These are phyloP conservation scores for Nothophytophthora sp. DNA, from an alignment of 352 stramenopile species.

Conservation along the genomic window DNA sequence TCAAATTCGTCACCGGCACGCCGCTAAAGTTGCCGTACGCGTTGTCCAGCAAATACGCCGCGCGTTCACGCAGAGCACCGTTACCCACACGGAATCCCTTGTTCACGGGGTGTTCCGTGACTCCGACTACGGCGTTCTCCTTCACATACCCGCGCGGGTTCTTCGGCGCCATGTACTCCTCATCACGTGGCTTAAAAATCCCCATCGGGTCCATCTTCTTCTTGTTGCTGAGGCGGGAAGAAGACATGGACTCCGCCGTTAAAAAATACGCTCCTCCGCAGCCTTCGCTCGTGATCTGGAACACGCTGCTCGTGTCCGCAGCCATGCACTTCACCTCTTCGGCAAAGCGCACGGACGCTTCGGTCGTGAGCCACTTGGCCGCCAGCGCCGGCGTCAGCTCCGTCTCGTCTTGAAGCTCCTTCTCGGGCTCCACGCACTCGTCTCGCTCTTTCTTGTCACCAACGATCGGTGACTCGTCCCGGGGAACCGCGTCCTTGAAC, in stretches of 20 bases:
- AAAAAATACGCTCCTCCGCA: constrained; percentile 78
- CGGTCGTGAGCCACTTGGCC: constrained; percentile 47
- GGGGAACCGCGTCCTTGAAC: constrained; percentile 18
- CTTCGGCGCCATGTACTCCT: constrained; percentile 99
- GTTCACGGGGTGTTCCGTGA: constrained; percentile 81
- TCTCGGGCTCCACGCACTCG: constrained; percentile 11
- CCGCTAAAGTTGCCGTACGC: constrained; percentile 81
- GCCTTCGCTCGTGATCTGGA: constrained; percentile 75
- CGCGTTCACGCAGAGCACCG: constrained; percentile 79
- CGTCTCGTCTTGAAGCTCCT: constrained; percentile 1
- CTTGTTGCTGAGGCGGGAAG: constrained; percentile 9
- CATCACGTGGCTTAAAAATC: constrained; percentile 98
- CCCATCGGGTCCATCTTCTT: constrained; percentile 44
- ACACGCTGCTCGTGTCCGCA: constrained; percentile 31
- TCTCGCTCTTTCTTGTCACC: constrained; percentile 7
- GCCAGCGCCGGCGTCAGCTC: constrained; percentile 9
- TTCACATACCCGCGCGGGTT: constrained; percentile 97
- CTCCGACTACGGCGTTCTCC: constrained; percentile 74
- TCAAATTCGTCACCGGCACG: constrained; percentile 81
- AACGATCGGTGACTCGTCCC: not conserved
- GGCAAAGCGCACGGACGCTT: constrained; percentile 44
- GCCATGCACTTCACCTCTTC: constrained; percentile 39
- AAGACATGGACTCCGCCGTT: constrained; percentile 19
- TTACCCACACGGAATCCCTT: constrained; percentile 89
- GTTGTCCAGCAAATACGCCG: constrained; percentile 81